A percentile compares a stretch with the other conserved stretches of the same genome.
phyloP scores from a whole-genome alignment of 305 asterid species.

The Solanum aculeatissimum region DNA sequence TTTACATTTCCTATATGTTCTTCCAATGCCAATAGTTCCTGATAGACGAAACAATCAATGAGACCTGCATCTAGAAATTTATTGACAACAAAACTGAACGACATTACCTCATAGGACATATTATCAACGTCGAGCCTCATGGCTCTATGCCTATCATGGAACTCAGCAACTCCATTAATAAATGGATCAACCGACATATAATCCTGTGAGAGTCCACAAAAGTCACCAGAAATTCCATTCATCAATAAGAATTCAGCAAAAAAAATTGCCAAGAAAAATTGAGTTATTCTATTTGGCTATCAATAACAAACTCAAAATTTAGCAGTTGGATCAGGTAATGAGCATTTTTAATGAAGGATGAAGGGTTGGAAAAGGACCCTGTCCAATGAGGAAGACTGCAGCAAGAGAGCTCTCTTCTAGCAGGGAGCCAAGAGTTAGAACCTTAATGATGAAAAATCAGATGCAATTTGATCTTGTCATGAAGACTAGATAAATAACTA shows the following conservation, averaged over 20 bases:
- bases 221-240: background rate
- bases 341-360: background rate
- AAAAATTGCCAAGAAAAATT: background rate
- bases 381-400: background rate
- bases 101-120: slow-evolving; percentile 58
- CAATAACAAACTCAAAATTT: background rate
- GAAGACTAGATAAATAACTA: background rate
- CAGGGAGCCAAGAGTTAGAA: background rate
- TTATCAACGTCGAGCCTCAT: slow-evolving; percentile 66
- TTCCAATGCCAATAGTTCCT: slow-evolving; percentile 56
- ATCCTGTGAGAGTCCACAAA: slow-evolving; percentile 23
- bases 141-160: slow-evolving; percentile 57
- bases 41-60: background rate
- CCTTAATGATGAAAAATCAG: background rate
- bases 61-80: background rate
- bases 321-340: background rate
- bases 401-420: background rate
- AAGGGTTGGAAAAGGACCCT: background rate
- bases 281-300: background rate
- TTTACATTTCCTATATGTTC: slow-evolving; percentile 57
- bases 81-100: background rate
- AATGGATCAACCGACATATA: slow-evolving; percentile 44
- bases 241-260: background rate
- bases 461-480: background rate
- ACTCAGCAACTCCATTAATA: slow-evolving; percentile 35